Evolutionary conservation across 345 rosid species (phyloP).

Genomic region (Adansonia digitata): DNA sequence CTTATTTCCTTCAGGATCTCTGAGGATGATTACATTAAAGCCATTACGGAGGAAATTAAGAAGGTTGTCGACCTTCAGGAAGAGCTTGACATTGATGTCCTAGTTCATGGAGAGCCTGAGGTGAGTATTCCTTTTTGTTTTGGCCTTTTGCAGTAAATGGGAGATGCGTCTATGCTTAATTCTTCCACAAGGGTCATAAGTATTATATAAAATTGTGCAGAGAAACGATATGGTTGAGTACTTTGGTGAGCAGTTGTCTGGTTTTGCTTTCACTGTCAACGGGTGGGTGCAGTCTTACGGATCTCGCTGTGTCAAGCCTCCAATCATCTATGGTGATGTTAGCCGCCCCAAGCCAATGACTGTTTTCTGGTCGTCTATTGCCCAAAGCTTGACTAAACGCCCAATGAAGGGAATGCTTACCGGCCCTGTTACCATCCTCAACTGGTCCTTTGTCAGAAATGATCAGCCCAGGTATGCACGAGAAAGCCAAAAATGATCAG

Average conservation of each 20-base stretch:
- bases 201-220: constrained; percentile 30
- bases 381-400: constrained; percentile 93
- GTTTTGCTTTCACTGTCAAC: constrained; percentile 87
- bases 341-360: constrained; percentile 99
- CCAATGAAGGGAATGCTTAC: constrained; percentile 99
- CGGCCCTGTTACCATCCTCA: constrained; percentile 97
- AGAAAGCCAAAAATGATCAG: not conserved
- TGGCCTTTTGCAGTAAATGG: not conserved
- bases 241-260: constrained; percentile 95
- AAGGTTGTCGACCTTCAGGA: constrained; percentile 88
- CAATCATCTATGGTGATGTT: constrained; percentile 94
- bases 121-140: constrained; percentile 32
- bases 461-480: constrained; percentile 86
- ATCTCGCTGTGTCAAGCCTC: constrained; percentile 98
- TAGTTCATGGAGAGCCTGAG: constrained; percentile 99
- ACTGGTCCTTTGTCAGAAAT: constrained; percentile 97
- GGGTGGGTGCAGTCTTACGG: constrained; percentile 99
- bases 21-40: constrained; percentile 79
- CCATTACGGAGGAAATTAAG: constrained; percentile 91
- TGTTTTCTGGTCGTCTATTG: constrained; percentile 90
- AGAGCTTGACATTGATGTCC: constrained; percentile 93
- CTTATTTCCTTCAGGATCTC: constrained; percentile 54
- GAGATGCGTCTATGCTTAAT: not conserved
- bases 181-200: not conserved
- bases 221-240: constrained; percentile 99